phyloP scores from a whole-genome alignment of 805 yeast species.

The Komagataella ulmi region DNA sequence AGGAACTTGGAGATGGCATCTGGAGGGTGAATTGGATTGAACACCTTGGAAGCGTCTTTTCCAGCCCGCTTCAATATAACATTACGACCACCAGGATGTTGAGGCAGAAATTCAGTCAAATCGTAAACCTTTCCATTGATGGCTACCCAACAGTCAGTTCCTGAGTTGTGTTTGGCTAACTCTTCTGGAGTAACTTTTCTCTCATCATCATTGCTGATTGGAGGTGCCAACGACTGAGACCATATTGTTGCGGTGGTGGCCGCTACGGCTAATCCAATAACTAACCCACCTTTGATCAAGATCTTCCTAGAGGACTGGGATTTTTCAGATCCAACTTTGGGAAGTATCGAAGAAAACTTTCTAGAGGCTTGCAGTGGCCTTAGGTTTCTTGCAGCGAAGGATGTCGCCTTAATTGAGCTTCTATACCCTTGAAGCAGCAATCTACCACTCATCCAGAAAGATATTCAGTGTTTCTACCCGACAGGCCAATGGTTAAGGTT shows the following conservation, averaged over 20 bases:
- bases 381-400: neutral
- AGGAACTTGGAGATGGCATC: constrained; percentile 62
- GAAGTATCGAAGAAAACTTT: neutral
- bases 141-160: constrained; percentile 34
- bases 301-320: neutral
- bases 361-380: neutral
- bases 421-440: neutral
- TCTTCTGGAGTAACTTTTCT: constrained; percentile 1
- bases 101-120: constrained; percentile 22
- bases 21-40: constrained; percentile 85
- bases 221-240: neutral
- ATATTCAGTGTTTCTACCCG: neutral
- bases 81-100: constrained; percentile 22
- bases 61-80: constrained; percentile 29
- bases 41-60: constrained; percentile 69
- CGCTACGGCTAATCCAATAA: neutral
- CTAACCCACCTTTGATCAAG: neutral
- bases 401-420: neutral
- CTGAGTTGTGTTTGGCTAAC: constrained; percentile 35
- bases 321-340: neutral
- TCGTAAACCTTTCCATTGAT: constrained; percentile 31
- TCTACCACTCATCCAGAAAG: neutral
- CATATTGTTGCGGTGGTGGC: neutral
- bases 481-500: neutral
- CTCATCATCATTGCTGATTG: constrained; percentile 1